phyloP scores from a whole-genome alignment of 139 green algal genomes.

The Limnomonas spitsbergensis region DNA sequence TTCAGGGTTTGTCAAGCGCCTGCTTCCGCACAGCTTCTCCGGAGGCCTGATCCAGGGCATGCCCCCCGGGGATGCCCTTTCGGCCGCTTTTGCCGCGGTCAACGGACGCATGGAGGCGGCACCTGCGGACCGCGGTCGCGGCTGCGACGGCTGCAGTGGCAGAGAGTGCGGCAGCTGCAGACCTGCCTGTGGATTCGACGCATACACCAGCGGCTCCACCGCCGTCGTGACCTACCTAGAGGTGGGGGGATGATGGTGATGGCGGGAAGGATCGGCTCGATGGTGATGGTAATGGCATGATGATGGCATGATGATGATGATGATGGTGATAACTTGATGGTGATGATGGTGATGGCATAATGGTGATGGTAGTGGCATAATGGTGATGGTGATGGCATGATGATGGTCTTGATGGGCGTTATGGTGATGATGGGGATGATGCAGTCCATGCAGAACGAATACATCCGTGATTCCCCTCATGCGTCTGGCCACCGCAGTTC shows the following conservation, averaged over 20 bases:
- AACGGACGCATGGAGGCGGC: conserved; percentile 3
- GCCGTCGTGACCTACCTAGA: conserved; percentile 32
- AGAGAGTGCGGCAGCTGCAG: neutral
- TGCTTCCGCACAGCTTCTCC: neutral
- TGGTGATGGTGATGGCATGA: too few species aligned
- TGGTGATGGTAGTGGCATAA: too few species aligned
- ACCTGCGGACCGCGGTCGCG: neutral
- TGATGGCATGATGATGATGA: too few species aligned
- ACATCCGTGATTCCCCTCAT: too few species aligned
- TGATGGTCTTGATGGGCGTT: too few species aligned
- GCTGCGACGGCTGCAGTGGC: neutral
- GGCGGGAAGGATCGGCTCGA: neutral
- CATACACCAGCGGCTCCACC: conserved; percentile 30
- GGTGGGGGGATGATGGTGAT: neutral
- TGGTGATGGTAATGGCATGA: neutral
- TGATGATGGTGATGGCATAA: too few species aligned
- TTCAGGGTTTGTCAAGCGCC: neutral
- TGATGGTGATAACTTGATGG: too few species aligned
- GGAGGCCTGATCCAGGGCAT: neutral
- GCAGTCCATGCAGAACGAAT: too few species aligned
- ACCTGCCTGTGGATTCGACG: conserved; percentile 22
- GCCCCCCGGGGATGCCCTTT: neutral
- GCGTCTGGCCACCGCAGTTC: too few species aligned
- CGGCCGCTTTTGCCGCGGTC: neutral
- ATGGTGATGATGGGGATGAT: too few species aligned